phyloP scores from a whole-genome alignment of 108 stramenopile genomes.

The Nitzschia sp. region DNA sequence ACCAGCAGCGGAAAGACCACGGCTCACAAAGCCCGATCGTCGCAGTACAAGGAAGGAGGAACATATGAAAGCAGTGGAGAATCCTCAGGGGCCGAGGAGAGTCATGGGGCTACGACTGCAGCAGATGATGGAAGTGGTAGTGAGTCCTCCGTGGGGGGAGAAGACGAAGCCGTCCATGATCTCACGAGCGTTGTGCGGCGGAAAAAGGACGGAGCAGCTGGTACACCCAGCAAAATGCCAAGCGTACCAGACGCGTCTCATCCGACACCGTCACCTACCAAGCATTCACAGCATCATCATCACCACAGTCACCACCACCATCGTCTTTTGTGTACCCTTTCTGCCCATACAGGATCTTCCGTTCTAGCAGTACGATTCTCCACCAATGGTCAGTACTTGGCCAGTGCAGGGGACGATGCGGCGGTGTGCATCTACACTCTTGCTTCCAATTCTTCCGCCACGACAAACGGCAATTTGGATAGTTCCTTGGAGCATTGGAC shows the following conservation, averaged over 20 bases:
- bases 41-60: slow-evolving; percentile 37
- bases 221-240: not conserved
- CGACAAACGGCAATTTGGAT: slow-evolving; percentile 47
- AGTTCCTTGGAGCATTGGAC: slow-evolving; percentile 77
- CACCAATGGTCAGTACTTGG: slow-evolving; percentile 66
- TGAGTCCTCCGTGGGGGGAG: slow-evolving; percentile 7
- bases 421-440: slow-evolving; percentile 74
- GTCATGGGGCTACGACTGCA: slow-evolving; percentile 8
- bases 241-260: not conserved
- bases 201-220: slow-evolving; percentile 50
- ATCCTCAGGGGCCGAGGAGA: slow-evolving; percentile 38
- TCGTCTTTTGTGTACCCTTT: slow-evolving; percentile 74
- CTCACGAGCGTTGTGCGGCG: slow-evolving; percentile 64
- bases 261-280: slow-evolving; percentile 10
- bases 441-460: not conserved
- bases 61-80: slow-evolving; percentile 69
- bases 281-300: slow-evolving; percentile 8
- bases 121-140: not conserved
- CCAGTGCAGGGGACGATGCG: slow-evolving; percentile 86
- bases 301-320: slow-evolving; percentile 38
- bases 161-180: slow-evolving; percentile 57
- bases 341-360: slow-evolving; percentile 81
- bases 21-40: not conserved
- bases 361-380: slow-evolving; percentile 82
- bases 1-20: not conserved